Base-by-base conservation (phyloP, 495 filamentous ascomycete species). In the Staphylotrichum longicolle region DNA sequence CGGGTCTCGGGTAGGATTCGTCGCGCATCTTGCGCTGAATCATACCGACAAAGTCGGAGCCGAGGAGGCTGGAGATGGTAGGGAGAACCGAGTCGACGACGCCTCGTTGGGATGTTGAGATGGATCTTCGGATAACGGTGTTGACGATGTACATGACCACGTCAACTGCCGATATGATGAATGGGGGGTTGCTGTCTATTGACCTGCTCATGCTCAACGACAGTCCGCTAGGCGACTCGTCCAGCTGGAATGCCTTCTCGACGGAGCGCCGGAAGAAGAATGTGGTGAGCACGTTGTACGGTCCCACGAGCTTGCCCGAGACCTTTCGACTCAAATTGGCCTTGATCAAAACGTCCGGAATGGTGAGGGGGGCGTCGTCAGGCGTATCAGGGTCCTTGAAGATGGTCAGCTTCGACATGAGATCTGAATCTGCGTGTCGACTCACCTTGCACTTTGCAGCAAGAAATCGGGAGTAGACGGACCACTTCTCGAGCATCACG, bases 71-170 rank as follows among this genome's bases (percentile, higher is more conserved):
- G 45, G 85, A 83, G n/a, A 96, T 80, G 0, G 86, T 88, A 3
- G 92, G 87, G 42, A 97, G 80, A 8, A 96, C 90, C 47, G 82
- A 86, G 55, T 83, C 84, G 30, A 93, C 80, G 20, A 96, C 86
- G 6, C 81, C 78, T 56, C 84, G 76, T 69, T 96, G 92, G 0
- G 90, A 91, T 5, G 94, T 98, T 2, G 89, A 85, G 46, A 98
- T 80, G 5, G 91, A 88, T 61, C 91, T 88, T 52, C 91, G 87
- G 44, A 98, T 80, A 45, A 96, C 87, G 53, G 93, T 89, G 70
- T 95, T 93, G 69, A 96, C 91, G 63, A 97, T 96, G 76, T 97
- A 98, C 95, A 98, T 98, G 58, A 98, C 93, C 74, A 96, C 94
- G 77, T 98, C 94, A 8, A 98, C 93, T 2, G 94, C 91, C 0